Conservation (phyloP, 1,284 basidiomycete species). For the Ustilago cynodontis region DNA sequence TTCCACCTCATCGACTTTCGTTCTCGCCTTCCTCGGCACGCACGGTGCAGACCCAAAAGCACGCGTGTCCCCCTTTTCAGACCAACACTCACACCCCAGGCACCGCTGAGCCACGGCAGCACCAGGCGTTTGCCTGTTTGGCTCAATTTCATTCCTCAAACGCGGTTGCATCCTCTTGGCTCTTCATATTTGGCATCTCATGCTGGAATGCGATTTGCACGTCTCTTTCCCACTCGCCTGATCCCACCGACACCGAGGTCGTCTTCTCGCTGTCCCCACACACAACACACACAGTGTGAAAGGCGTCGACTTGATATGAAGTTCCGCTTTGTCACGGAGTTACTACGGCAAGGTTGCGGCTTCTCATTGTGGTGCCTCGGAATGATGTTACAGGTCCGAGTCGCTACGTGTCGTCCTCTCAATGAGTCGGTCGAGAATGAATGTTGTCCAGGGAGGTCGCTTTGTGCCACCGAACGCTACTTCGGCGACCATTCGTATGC, state of each 20-base stretch:
- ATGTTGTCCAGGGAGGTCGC: constrained; percentile 30
- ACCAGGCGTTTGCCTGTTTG: not conserved
- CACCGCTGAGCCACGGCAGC: not conserved
- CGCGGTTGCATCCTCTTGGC: not conserved
- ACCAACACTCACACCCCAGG: constrained; percentile 10
- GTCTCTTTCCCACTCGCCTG: constrained; percentile 1
- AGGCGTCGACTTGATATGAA: not conserved
- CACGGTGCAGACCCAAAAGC: not conserved
- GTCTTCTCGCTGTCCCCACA: not conserved
- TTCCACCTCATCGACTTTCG: constrained; percentile 11
- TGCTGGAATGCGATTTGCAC: constrained; percentile 3
- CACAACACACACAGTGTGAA: not conserved
- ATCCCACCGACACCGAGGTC: not conserved
- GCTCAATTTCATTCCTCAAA: not conserved
- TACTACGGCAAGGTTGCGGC: too few species aligned
- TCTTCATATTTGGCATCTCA: constrained; percentile 1
- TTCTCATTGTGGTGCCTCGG: too few species aligned
- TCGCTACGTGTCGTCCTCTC: constrained; percentile 3
- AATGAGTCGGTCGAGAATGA: constrained; percentile 26
- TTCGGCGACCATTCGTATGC: constrained; percentile 21
- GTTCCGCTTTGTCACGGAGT: not conserved
- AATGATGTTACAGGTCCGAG: not conserved
- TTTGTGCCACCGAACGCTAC: constrained; percentile 22
- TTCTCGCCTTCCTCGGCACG: not conserved
- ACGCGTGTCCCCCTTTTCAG: constrained; percentile 1